Evolutionary conservation across 1,139 yeast genomes (phyloP).

Genomic region (Kurtzmaniella quercitrusa): DNA sequence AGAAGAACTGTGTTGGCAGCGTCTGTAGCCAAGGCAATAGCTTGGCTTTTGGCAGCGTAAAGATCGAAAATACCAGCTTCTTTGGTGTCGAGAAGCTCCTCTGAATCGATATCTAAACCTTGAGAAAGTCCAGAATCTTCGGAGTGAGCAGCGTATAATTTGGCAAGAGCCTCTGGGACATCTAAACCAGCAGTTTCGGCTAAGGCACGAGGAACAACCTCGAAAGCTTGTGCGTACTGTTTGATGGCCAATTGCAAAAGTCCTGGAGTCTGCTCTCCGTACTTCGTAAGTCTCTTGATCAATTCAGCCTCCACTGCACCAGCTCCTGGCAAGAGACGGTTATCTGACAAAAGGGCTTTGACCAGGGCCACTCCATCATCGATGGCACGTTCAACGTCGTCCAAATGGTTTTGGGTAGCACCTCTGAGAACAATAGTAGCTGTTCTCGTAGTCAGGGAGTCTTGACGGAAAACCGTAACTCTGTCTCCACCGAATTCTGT

Average conservation of each 20-base stretch:
- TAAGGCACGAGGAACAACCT: slow-evolving; percentile 85
- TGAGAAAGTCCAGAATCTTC: slow-evolving; percentile 35
- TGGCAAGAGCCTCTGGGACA: slow-evolving; percentile 81
- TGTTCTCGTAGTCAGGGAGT: slow-evolving; percentile 62
- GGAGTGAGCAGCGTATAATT: slow-evolving; percentile 82
- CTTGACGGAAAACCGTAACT: slow-evolving; percentile 89
- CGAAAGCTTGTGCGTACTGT: slow-evolving; percentile 91
- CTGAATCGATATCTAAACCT: slow-evolving; percentile 76
- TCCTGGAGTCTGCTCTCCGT: slow-evolving; percentile 94
- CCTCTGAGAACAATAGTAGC: slow-evolving; percentile 93
- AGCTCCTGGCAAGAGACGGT: slow-evolving; percentile 87
- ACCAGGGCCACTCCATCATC: slow-evolving; percentile 95
- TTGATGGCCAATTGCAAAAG: slow-evolving; percentile 89
- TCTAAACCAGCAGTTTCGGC: slow-evolving; percentile 96
- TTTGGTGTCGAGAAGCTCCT: slow-evolving; percentile 69
- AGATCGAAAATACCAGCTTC: slow-evolving; percentile 74
- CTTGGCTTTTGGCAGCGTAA: slow-evolving; percentile 75
- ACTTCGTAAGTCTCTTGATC: slow-evolving; percentile 70
- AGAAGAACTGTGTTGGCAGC: slow-evolving; percentile 90
- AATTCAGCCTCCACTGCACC: slow-evolving; percentile 95
- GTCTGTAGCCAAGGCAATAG: slow-evolving; percentile 90
- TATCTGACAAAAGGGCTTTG: slow-evolving; percentile 80
- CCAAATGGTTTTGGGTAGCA: slow-evolving; percentile 92
- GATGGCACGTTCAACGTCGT: slow-evolving; percentile 93
- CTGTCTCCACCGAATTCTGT: slow-evolving; percentile 96